These are phyloP conservation scores for Phellopilus nigrolimitatus DNA, from an alignment of 1,284 basidiomycete species.

Conservation along the genomic window DNA sequence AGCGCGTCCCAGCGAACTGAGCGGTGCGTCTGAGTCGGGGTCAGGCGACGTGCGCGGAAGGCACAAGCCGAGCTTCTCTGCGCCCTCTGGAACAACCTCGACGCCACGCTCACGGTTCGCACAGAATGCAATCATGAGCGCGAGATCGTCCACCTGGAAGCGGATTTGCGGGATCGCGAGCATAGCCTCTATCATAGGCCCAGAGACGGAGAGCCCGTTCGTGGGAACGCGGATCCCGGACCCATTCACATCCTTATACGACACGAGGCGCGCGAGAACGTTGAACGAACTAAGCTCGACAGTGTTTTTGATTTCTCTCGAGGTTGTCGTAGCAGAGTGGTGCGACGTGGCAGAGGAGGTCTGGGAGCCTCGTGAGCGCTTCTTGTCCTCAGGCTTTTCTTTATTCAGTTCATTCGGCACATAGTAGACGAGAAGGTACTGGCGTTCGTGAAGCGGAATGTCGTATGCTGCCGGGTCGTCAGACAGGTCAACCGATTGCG, in stretches of 20 bases:
- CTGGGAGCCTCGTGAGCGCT: conserved; percentile 32
- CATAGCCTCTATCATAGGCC: conserved; percentile 55
- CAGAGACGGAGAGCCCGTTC: conserved; percentile 60
- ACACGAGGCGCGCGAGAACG: conserved; percentile 61
- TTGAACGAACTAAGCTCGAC: conserved; percentile 58
- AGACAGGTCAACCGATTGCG: conserved; percentile 29
- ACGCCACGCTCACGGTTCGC: conserved; percentile 57
- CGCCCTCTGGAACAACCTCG: conserved; percentile 64
- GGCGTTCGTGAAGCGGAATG: conserved; percentile 49
- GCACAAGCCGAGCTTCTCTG: conserved; percentile 63
- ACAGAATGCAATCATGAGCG: conserved; percentile 54
- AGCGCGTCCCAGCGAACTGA: conserved; percentile 71
- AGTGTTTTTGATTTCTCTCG: conserved; percentile 33
- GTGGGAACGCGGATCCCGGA: conserved; percentile 69
- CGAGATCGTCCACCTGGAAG: conserved; percentile 31
- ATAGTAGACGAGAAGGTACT: conserved; percentile 73
- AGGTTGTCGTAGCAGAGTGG: conserved; percentile 22
- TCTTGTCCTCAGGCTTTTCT: conserved; percentile 32
- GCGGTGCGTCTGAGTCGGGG: conserved; percentile 34
- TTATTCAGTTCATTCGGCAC: conserved; percentile 41
- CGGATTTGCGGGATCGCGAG: conserved; percentile 34
- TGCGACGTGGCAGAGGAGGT: conserved; percentile 35
- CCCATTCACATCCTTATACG: conserved; percentile 60
- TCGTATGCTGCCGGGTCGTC: conserved; percentile 32
- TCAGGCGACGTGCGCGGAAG: conserved; percentile 27